Evolutionary conservation across 371 early-diverging fungal species (phyloP), one percentile per base, ranked within the genome.

Genomic region (Blakeslea trispora): DNA sequence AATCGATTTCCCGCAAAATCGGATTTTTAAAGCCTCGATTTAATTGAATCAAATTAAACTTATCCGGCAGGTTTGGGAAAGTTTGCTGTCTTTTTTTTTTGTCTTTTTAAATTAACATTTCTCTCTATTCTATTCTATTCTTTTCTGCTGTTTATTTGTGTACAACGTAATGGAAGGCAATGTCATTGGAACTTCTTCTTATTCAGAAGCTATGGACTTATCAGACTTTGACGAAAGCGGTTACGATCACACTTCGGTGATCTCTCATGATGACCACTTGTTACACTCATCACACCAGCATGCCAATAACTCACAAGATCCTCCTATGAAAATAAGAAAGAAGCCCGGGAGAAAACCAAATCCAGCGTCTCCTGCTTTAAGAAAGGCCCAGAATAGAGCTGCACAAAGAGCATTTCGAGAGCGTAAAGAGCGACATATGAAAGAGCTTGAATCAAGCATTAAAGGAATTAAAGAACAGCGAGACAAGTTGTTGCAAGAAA

Each of bases 341-440:
- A 91, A 91, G 71, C 91, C 95, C 3, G 95, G 95, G 2, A 74
- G 95, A 21, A 93, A 93, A 70, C 91, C 91, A 17, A 86, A 84
- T 48, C 86, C 84, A 21, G 83, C 84, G 15, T 84, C 84, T 2
- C 86, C 84, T 17, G 84, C 84, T 10, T 79, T 89, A 37, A 82
- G 92, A 23, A 91, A 89, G 44, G 90, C 88, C 21, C 92, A 91
- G 63, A 91, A 91, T 69, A 69, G 92, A 41, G 90, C 89, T 5
- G 91, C 91, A 0, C 91, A 91, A 67, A 75, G 91, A 21, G 91
- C 91, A 2, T 91, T 91, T 63, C 72, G 92, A 45, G 89, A 91
- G 63, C 83, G 92, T 50, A 90, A 89, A 68, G 89, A 91, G 62
- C 69, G 81, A 43, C 87, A 91, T 55, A 71, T 91, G 35, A 66